phyloP scores from a whole-genome alignment of 2,329 filamentous ascomycete genomes.

The Botrytis deweyae region DNA sequence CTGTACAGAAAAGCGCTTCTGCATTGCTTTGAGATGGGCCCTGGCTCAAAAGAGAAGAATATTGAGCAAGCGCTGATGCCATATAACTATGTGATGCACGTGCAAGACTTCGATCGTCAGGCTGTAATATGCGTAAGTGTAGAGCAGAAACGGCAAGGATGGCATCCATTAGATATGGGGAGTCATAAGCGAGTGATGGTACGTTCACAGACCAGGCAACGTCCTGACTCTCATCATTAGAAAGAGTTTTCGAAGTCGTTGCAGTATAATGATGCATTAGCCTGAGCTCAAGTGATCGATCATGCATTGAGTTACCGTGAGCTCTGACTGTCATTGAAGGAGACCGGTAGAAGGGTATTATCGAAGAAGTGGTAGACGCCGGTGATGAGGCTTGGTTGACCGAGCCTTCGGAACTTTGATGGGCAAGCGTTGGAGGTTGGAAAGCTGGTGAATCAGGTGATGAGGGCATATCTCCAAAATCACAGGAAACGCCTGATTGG shows the following conservation, averaged over 20 bases:
- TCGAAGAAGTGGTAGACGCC: conserved; percentile 25
- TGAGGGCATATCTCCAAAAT: conserved; percentile 51
- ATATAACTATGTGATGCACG: conserved; percentile 65
- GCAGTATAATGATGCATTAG: conserved; percentile 66
- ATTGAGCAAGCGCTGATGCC: conserved; percentile 61
- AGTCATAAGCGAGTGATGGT: conserved; percentile 61
- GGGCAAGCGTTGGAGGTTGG: conserved; percentile 15
- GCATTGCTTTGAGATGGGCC: conserved; percentile 60
- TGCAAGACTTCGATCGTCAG: conserved; percentile 59
- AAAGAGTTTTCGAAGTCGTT: conserved; percentile 58
- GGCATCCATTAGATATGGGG: conserved; percentile 60
- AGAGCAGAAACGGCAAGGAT: conserved; percentile 64
- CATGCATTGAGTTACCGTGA: conserved; percentile 22
- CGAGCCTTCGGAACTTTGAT: conserved; percentile 10
- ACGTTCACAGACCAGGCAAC: conserved; percentile 61
- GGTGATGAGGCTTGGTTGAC: conserved; percentile 22
- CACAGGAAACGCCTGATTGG: conserved; percentile 53
- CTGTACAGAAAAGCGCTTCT: conserved; percentile 61
- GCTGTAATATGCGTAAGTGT: conserved; percentile 56
- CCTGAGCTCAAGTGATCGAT: conserved; percentile 53
- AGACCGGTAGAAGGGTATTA: conserved; percentile 30
- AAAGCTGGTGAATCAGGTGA: conserved; percentile 25
- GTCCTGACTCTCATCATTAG: conserved; percentile 52
- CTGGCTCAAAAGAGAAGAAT: conserved; percentile 54
- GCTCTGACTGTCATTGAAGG: conserved; percentile 29